A percentile compares a stretch with the other conserved stretches of the same genome.
Evolutionary conservation across 129 eudicot species (phyloP).

Genomic region (Gnaphalium uliginosum): DNA sequence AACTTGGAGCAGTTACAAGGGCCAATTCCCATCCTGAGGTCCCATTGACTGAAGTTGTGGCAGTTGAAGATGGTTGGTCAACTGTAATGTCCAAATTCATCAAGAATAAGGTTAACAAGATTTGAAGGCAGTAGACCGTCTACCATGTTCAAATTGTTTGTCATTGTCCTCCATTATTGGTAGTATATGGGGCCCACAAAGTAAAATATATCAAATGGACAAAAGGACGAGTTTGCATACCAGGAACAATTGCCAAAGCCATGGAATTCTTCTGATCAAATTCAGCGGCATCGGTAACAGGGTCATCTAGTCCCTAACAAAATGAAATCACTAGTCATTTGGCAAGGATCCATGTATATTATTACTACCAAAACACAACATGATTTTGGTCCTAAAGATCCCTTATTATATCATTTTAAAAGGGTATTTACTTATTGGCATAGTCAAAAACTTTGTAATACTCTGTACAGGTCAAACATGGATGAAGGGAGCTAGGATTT

Average conservation of each 20-base stretch:
- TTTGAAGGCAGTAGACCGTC: not conserved
- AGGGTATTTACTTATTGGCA: not conserved
- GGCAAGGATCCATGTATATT: not conserved
- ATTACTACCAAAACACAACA: not conserved
- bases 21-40: constrained; percentile 66
- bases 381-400: constrained; percentile 19
- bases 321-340: constrained; percentile 18
- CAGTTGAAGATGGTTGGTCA: constrained; percentile 34
- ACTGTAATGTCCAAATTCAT: not conserved
- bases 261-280: constrained; percentile 83
- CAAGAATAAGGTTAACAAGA: constrained; percentile 18
- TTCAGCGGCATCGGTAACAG: constrained; percentile 63
- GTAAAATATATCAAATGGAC: not conserved
- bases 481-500: not conserved
- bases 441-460: constrained; percentile 21
- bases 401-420: constrained; percentile 4
- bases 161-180: not conserved
- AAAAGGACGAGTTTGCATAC: constrained; percentile 36
- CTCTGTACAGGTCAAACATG: constrained; percentile 40
- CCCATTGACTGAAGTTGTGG: constrained; percentile 33
- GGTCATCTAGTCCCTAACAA: constrained; percentile 71
- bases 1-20: constrained; percentile 49
- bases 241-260: constrained; percentile 96
- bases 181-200: constrained; percentile 12
- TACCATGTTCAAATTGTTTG: constrained; percentile 15